Percentiles rank a stretch among this genome's conserved stretches.
Conservation (phyloP, 768 basidiomycete species). For the Kwoniella dendrophila region DNA sequence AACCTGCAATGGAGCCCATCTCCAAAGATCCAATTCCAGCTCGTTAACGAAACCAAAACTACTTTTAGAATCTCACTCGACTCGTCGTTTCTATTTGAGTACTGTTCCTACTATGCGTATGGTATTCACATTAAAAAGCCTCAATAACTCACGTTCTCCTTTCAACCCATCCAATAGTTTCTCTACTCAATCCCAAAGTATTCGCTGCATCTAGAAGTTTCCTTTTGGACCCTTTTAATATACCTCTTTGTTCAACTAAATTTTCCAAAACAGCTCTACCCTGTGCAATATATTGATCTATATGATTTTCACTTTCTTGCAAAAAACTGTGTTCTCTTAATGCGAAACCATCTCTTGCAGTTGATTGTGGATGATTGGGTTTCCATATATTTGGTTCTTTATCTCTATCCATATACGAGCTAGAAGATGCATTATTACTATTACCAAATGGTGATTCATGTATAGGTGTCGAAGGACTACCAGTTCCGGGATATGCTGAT, state of each 20-base stretch:
- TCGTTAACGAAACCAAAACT: too few relatives aligned
- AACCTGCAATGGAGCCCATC: not conserved
- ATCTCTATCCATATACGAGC: too few relatives aligned
- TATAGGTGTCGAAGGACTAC: constrained; percentile 53
- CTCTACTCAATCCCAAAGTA: constrained; percentile 86
- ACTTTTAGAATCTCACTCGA: too few relatives aligned
- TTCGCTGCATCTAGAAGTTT: constrained; percentile 87
- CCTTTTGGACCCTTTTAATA: constrained; percentile 86
- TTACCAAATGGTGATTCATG: constrained; percentile 85
- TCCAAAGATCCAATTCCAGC: not conserved
- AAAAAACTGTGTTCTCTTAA: constrained; percentile 87
- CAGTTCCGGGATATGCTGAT: constrained; percentile 28
- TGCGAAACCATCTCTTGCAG: constrained; percentile 72
- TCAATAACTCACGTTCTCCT: constrained; percentile 71
- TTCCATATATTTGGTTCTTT: constrained; percentile 59
- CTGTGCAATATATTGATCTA: constrained; percentile 91
- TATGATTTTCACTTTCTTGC: constrained; percentile 72
- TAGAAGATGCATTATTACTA: constrained; percentile 22
- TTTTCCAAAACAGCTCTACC: constrained; percentile 90
- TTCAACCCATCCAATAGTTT: constrained; percentile 98
- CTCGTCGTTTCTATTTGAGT: too few relatives aligned
- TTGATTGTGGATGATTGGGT: constrained; percentile 61
- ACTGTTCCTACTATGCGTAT: too few relatives aligned
- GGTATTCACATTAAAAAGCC: not conserved
- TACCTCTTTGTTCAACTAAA: constrained; percentile 84